A percentile compares a stretch with the other conserved stretches of the same genome.
Conservation (phyloP, 306 rosid species). For the Cucurbita ficifolia region DNA sequence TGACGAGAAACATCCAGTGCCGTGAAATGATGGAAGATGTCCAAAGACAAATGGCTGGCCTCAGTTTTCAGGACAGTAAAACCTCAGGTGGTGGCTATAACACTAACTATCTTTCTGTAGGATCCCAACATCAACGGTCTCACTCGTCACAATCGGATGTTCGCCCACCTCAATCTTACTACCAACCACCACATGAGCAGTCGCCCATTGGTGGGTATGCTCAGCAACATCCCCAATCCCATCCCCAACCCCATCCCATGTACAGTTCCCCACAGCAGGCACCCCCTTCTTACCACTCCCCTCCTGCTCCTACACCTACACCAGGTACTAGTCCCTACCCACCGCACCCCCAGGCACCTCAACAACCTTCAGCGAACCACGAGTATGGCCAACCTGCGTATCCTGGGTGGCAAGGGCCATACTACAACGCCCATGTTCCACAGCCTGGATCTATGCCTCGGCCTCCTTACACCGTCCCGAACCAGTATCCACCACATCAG, state of each 20-base stretch:
- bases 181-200: slow-evolving; percentile 65
- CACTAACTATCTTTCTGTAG: slow-evolving; percentile 37
- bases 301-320: slow-evolving; percentile 32
- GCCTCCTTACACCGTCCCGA: slow-evolving; percentile 74
- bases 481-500: slow-evolving; percentile 66
- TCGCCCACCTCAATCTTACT: slow-evolving; percentile 35
- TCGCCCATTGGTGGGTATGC: slow-evolving; percentile 34
- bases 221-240: slow-evolving; percentile 38
- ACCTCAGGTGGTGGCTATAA: slow-evolving; percentile 29
- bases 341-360: slow-evolving; percentile 45
- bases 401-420: slow-evolving; percentile 95
- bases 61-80: slow-evolving; percentile 71
- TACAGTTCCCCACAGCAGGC: slow-evolving; percentile 49
- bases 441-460: slow-evolving; percentile 59
- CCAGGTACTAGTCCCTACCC: slow-evolving; percentile 32
- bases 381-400: slow-evolving; percentile 94
- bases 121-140: slow-evolving; percentile 55
- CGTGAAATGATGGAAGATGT: slow-evolving; percentile 95
- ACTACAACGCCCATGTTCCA: slow-evolving; percentile 57
- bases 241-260: slow-evolving; percentile 40
- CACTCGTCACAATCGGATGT: slow-evolving; percentile 39
- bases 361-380: slow-evolving; percentile 47
- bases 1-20: slow-evolving; percentile 97
- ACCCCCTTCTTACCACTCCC: slow-evolving; percentile 54
- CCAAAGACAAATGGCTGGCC: slow-evolving; percentile 80